Evolutionary conservation across 352 stramenopile genomes (phyloP).

Genomic region (Saprolegnia diclina): DNA sequence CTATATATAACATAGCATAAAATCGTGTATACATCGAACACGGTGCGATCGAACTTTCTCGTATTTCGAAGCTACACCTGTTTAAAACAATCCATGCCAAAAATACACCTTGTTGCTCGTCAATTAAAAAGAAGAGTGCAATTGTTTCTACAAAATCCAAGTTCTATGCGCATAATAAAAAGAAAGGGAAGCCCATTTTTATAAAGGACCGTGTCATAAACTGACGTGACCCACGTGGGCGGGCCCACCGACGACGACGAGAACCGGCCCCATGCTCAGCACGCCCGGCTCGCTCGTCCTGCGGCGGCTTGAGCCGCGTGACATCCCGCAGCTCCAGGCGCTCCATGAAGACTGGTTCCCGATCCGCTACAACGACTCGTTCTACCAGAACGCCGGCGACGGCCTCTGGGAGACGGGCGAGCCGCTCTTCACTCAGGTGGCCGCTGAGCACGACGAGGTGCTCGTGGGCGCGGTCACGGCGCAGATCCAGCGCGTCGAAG

Average conservation of each 20-base stretch:
- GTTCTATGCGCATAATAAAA: neutral
- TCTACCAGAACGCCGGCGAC: constrained; percentile 90
- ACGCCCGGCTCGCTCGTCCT: constrained; percentile 26
- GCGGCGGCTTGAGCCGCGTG: constrained; percentile 58
- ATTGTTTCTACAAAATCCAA: neutral
- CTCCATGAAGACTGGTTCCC: constrained; percentile 97
- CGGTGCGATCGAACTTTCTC: neutral
- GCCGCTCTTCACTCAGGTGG: constrained; percentile 86
- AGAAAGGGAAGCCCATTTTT: neutral
- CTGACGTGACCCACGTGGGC: neutral
- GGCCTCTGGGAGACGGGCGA: constrained; percentile 84
- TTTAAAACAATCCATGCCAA: neutral
- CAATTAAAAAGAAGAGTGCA: neutral
- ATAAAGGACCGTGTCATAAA: constrained; percentile 1
- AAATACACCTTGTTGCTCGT: neutral
- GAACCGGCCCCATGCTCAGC: neutral
- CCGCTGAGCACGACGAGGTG: constrained; percentile 32
- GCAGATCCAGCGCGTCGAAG: constrained; percentile 75
- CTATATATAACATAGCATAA: neutral
- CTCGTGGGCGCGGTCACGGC: constrained; percentile 90
- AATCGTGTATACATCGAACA: neutral
- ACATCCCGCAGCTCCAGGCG: constrained; percentile 86
- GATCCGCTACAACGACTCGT: constrained; percentile 93
- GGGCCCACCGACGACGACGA: neutral
- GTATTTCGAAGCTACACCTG: neutral